phyloP scores from a whole-genome alignment of 352 stramenopile species.

The Phytophthora sojae region DNA sequence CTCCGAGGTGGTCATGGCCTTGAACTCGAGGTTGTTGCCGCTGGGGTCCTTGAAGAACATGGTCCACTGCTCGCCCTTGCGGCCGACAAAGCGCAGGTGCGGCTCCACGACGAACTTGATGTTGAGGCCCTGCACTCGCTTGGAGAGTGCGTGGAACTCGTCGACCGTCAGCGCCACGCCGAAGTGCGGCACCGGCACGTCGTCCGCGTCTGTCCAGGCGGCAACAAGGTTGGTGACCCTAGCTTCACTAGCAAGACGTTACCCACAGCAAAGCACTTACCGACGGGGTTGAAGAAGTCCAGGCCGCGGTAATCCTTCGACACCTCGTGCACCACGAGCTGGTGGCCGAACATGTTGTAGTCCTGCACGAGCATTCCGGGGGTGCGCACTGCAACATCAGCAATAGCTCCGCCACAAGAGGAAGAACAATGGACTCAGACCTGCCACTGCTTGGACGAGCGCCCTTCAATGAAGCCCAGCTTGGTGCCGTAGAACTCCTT shows the following conservation, averaged over 20 bases:
- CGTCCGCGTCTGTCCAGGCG: conserved; percentile 87
- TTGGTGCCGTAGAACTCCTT: conserved; percentile 94
- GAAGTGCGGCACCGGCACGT: conserved; percentile 98
- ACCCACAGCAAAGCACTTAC: conserved; percentile 35
- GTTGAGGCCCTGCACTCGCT: conserved; percentile 75
- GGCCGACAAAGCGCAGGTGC: conserved; percentile 94
- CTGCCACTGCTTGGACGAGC: conserved; percentile 95
- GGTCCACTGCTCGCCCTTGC: conserved; percentile 98
- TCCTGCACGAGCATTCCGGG: conserved; percentile 70
- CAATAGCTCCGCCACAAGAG: background rate
- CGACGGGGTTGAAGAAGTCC: conserved; percentile 97
- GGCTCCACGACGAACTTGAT: conserved; percentile 97
- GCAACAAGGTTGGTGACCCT: background rate
- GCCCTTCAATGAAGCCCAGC: conserved; percentile 92
- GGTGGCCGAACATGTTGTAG: conserved; percentile 91
- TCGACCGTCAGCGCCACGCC: conserved; percentile 94
- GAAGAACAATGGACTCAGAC: conserved; percentile 23
- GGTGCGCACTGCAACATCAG: conserved; percentile 13
- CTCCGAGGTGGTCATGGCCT: conserved; percentile 97
- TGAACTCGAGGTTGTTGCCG: conserved; percentile 99
- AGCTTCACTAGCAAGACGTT: background rate
- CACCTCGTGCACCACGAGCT: conserved; percentile 93
- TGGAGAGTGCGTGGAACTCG: conserved; percentile 92
- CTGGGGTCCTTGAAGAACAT: conserved; percentile 99
- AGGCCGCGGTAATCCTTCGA: conserved; percentile 91